A percentile compares a stretch with the other conserved stretches of the same genome.
Evolutionary conservation across 2,329 filamentous ascomycete genomes (phyloP).

Genomic region (Claviceps sp.): DNA sequence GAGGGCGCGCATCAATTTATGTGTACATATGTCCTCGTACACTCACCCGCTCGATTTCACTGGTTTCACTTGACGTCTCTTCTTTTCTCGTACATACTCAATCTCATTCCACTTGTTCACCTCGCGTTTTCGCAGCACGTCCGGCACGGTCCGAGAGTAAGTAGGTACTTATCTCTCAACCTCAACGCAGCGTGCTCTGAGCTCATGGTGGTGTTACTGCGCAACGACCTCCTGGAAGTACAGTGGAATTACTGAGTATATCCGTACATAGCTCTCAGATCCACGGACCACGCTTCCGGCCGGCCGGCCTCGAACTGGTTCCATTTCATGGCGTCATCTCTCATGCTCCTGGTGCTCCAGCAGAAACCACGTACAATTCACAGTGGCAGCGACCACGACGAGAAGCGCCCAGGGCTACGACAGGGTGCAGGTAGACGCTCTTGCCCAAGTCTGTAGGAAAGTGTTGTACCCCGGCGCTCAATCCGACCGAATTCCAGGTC

Average conservation of each 20-base stretch:
- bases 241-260: not conserved
- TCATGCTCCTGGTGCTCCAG: slow-evolving; percentile 17
- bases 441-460: not conserved
- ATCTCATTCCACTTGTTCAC: not conserved
- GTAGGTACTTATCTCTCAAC: not conserved
- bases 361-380: slow-evolving; percentile 25
- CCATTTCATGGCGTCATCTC: slow-evolving; percentile 25
- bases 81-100: not conserved
- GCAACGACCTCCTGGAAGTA: not conserved
- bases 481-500: not conserved
- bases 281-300: slow-evolving; percentile 7
- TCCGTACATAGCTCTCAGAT: not conserved
- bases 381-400: slow-evolving; percentile 22
- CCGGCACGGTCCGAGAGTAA: not conserved
- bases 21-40: too few relatives aligned
- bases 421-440: not conserved
- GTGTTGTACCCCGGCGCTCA: too few relatives aligned
- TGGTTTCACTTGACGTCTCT: not conserved
- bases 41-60: too few relatives aligned
- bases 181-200: not conserved
- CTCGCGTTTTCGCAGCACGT: not conserved
- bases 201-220: not conserved
- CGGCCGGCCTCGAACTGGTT: slow-evolving; percentile 24
- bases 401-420: slow-evolving; percentile 17
- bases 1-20: too few relatives aligned